Evolutionary conservation across 2,329 filamentous ascomycete species (phyloP).

Genomic region (Penicillium aurantiogriseum): DNA sequence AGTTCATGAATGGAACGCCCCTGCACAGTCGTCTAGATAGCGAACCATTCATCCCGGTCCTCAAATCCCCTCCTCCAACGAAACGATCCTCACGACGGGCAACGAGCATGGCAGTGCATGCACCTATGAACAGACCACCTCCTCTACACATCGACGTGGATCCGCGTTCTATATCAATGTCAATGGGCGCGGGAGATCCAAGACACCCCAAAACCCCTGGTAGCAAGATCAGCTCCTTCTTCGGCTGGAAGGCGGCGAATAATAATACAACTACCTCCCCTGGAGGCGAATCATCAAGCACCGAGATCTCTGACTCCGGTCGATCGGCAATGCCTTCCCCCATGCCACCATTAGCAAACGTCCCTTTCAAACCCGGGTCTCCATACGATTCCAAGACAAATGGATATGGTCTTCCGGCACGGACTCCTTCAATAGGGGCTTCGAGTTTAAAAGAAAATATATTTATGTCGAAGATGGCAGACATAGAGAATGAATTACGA

Average conservation of each 20-base stretch:
- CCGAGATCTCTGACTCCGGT: constrained; percentile 61
- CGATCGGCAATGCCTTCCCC: constrained; percentile 60
- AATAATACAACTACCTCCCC: constrained; percentile 47
- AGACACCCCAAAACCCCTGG: constrained; percentile 53
- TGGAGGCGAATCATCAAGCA: constrained; percentile 58
- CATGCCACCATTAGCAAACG: constrained; percentile 38
- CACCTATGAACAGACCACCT: constrained; percentile 40
- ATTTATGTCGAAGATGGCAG: constrained; percentile 65
- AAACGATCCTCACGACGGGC: constrained; percentile 28
- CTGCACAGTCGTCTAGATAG: constrained; percentile 44
- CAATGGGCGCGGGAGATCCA: constrained; percentile 33
- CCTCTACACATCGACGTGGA: constrained; percentile 46
- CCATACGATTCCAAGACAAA: constrained; percentile 54
- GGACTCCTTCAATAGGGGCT: constrained; percentile 46
- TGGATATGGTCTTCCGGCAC: constrained; percentile 46
- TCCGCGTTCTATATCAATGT: constrained; percentile 38
- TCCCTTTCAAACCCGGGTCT: constrained; percentile 42
- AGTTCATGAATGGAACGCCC: constrained; percentile 39
- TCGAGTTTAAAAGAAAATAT: constrained; percentile 44
- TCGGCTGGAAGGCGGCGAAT: constrained; percentile 58
- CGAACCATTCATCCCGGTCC: constrained; percentile 56
- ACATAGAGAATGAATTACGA: constrained; percentile 91
- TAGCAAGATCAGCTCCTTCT: constrained; percentile 63
- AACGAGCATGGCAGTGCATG: constrained; percentile 47
- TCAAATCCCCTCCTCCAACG: constrained; percentile 67